These are phyloP conservation scores for Cryphonectria carpinicola DNA, from an alignment of 2,329 filamentous ascomycete genomes.

Conservation along the genomic window DNA sequence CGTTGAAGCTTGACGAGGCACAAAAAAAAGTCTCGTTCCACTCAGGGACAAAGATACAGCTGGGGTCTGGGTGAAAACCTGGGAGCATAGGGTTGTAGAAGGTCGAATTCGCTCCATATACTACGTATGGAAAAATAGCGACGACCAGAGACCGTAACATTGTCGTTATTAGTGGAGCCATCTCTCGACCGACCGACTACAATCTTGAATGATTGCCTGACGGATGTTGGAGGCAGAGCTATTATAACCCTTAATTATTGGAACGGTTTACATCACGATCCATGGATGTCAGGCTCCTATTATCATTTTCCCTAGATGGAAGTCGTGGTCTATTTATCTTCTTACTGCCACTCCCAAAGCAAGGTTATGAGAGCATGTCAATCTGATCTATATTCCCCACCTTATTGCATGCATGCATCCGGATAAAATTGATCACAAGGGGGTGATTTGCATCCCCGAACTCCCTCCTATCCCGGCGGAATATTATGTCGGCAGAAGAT, in stretches of 20 bases:
- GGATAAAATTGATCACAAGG: constrained; percentile 1
- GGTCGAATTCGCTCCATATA: constrained; percentile 32
- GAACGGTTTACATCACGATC: neutral
- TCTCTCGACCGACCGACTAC: neutral
- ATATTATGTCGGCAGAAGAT: neutral
- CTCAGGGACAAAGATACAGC: constrained; percentile 44
- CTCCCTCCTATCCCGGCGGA: neutral
- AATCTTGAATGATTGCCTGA: neutral
- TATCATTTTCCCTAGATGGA: neutral
- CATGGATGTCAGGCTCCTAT: neutral
- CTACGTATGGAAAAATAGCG: neutral
- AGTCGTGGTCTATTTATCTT: neutral
- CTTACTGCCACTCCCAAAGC: neutral
- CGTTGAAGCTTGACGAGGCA: constrained; percentile 48
- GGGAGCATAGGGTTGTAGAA: constrained; percentile 47
- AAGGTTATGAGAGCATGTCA: neutral
- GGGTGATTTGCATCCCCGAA: neutral
- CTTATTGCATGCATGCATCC: neutral
- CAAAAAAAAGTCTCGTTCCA: constrained; percentile 47
- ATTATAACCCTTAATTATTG: too few species aligned
- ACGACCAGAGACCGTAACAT: constrained; percentile 1
- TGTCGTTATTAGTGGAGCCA: neutral
- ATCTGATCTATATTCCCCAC: neutral
- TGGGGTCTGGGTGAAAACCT: constrained; percentile 49
- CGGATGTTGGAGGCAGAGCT: neutral